Percentiles rank a stretch among this genome's conserved stretches.
These are phyloP conservation scores for Nicotiana tabacum DNA, from an alignment of 257 asterid species.

Conservation along the genomic window DNA sequence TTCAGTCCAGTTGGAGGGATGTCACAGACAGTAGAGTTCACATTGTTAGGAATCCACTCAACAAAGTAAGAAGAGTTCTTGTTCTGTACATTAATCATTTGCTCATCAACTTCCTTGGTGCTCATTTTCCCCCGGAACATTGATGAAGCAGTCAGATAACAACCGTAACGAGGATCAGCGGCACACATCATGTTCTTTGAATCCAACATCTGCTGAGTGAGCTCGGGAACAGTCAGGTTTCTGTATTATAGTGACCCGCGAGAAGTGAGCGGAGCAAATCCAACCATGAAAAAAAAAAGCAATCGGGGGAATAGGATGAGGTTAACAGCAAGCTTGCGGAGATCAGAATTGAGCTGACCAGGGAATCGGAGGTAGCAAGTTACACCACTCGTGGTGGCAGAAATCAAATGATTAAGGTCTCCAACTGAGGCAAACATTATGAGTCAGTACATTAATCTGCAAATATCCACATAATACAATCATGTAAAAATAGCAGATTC, in stretches of 20 bases:
- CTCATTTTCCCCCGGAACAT: constrained; percentile 70
- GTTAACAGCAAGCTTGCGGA: constrained; percentile 73
- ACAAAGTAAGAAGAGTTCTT: constrained; percentile 63
- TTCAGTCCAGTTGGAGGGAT: constrained; percentile 64
- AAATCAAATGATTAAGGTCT: constrained; percentile 68
- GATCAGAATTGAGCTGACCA: constrained; percentile 80
- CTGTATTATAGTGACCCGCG: constrained; percentile 82
- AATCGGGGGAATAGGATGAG: constrained; percentile 77
- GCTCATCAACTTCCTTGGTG: constrained; percentile 63
- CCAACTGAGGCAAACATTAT: constrained; percentile 42
- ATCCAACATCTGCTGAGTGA: constrained; percentile 86
- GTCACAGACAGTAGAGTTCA: constrained; percentile 65
- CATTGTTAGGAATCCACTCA: constrained; percentile 71
- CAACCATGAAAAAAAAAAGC: constrained; percentile 81
- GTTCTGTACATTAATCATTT: constrained; percentile 64
- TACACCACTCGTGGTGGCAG: constrained; percentile 87
- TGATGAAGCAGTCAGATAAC: constrained; percentile 58
- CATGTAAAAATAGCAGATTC: neutral
- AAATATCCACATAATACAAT: neutral
- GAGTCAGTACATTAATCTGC: neutral
- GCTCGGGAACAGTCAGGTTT: constrained; percentile 73
- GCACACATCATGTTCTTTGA: constrained; percentile 82
- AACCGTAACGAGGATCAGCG: constrained; percentile 70
- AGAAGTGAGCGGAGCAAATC: constrained; percentile 83
- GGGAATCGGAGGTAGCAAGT: constrained; percentile 83